These are phyloP conservation scores for Arabidopsis suecica DNA, from an alignment of 345 rosid genomes.

Conservation along the genomic window DNA sequence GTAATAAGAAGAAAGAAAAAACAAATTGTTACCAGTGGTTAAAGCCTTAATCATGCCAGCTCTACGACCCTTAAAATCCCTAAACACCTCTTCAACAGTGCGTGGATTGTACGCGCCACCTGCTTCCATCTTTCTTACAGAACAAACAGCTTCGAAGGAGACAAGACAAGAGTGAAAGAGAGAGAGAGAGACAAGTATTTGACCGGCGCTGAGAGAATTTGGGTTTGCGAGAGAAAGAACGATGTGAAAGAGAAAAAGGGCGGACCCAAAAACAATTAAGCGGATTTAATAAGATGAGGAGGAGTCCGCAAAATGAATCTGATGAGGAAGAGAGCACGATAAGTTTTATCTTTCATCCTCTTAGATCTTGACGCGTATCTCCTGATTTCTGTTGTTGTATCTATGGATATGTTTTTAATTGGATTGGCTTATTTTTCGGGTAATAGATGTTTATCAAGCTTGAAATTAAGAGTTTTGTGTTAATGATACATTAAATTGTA, in stretches of 20 bases:
- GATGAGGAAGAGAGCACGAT: conserved; percentile 28
- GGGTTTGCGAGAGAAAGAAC: conserved; percentile 17
- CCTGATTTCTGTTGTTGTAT: background rate
- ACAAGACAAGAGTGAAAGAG: conserved; percentile 38
- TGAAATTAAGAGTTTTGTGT: background rate
- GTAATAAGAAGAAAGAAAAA: background rate
- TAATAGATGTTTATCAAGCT: background rate
- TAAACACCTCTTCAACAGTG: conserved; percentile 73
- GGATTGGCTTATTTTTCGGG: background rate
- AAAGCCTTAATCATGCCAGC: conserved; percentile 77
- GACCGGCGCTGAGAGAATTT: conserved; percentile 39
- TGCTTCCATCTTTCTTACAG: conserved; percentile 54
- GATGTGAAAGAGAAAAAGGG: conserved; percentile 16
- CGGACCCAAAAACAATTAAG: conserved; percentile 50
- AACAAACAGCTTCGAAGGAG: conserved; percentile 22
- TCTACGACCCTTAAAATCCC: conserved; percentile 77
- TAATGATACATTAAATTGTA: background rate
- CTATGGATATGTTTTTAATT: background rate
- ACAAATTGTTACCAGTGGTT: conserved; percentile 53
- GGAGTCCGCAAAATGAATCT: conserved; percentile 45
- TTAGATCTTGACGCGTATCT: conserved; percentile 22
- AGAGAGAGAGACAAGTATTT: conserved; percentile 45
- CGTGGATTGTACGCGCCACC: conserved; percentile 68
- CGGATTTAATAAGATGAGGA: conserved; percentile 51
- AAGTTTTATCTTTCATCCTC: background rate